A percentile compares a stretch with the other conserved stretches of the same genome.
These are phyloP conservation scores for Aspergillus arachidicola DNA, from an alignment of 2,329 filamentous ascomycete genomes.

Conservation along the genomic window DNA sequence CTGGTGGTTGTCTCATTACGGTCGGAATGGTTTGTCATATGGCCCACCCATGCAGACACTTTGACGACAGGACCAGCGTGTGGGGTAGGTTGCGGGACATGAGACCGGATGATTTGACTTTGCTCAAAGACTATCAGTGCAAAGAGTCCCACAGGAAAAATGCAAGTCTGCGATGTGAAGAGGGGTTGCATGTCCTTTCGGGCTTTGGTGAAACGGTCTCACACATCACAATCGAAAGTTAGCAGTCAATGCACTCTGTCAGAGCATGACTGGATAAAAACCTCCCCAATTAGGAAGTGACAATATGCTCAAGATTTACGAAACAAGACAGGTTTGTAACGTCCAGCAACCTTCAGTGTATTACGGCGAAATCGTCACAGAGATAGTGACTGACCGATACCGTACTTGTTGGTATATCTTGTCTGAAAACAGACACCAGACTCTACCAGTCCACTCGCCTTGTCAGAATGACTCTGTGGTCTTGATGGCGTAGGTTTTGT, in stretches of 20 bases:
- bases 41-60: neutral
- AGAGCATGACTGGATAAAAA: neutral
- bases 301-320: neutral
- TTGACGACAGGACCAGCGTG: constrained; percentile 1
- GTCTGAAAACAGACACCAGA: no score
- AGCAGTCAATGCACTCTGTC: neutral
- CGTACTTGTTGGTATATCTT: neutral
- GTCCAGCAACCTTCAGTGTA: neutral
- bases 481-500: neutral
- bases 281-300: neutral
- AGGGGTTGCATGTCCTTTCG: neutral
- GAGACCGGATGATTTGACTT: neutral
- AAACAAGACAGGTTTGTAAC: neutral
- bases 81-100: neutral
- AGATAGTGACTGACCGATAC: neutral
- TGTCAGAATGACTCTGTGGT: neutral
- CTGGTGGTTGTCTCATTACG: neutral
- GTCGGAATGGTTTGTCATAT: neutral
- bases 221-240: neutral
- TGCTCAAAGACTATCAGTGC: neutral
- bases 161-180: neutral
- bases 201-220: neutral
- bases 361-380: neutral
- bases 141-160: neutral
- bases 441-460: neutral